phyloP scores from a whole-genome alignment of 257 asterid genomes.

The Solanum tarapatanum region DNA sequence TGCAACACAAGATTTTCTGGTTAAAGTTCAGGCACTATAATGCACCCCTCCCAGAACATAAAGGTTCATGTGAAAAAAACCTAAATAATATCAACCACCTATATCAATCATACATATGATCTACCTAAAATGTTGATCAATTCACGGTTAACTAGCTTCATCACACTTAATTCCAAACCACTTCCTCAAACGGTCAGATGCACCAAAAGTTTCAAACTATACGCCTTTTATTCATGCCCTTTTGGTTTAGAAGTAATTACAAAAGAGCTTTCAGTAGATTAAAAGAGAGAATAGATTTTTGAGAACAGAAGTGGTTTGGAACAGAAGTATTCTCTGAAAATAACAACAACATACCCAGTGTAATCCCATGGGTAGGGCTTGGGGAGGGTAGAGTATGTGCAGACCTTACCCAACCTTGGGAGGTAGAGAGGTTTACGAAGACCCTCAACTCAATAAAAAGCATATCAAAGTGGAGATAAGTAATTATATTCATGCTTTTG shows the following conservation, averaged over 20 bases:
- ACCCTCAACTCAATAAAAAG: background rate
- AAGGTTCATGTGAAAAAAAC: background rate
- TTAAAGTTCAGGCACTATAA: background rate
- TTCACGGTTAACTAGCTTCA: background rate
- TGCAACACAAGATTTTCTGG: conserved; percentile 25
- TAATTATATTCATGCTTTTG: background rate
- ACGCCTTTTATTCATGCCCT: background rate
- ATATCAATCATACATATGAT: background rate
- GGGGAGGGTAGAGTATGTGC: background rate
- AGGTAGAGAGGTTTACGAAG: background rate
- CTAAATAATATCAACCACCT: background rate
- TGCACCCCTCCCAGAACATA: background rate
- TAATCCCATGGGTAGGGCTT: background rate
- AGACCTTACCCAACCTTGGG: background rate
- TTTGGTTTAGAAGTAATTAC: background rate
- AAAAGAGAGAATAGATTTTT: background rate
- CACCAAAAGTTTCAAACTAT: background rate
- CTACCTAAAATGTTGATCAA: background rate
- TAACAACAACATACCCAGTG: background rate
- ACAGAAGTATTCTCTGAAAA: background rate
- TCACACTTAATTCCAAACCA: background rate
- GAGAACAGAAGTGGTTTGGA: background rate
- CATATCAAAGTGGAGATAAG: background rate
- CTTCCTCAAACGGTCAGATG: background rate
- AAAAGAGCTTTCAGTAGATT: background rate